Conservation (phyloP, 1,284 basidiomycete species). For the Caloboletus inedulis region DNA sequence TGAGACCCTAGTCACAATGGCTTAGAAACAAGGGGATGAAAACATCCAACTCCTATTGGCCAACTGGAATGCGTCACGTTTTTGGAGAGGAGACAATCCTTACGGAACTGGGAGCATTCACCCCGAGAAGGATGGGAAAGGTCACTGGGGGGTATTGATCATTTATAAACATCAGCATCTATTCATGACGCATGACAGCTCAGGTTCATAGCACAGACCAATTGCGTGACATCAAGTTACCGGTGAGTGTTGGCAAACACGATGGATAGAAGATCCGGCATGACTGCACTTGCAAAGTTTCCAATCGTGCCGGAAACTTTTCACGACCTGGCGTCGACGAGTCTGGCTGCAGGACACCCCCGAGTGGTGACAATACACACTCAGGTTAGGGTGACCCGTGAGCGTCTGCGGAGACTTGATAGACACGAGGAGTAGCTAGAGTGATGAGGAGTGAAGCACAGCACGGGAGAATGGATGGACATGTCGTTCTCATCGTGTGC, state of each 20-base stretch:
- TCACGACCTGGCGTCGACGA: slow-evolving; percentile 8
- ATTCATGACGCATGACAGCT: neutral
- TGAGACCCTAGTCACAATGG: too few species aligned
- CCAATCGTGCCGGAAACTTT: too few species aligned
- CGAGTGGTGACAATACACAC: slow-evolving; percentile 4
- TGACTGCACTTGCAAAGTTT: too few species aligned
- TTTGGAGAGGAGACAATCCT: too few species aligned
- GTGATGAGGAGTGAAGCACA: neutral
- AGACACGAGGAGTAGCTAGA: slow-evolving; percentile 19
- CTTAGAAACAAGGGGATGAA: too few species aligned
- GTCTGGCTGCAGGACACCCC: slow-evolving; percentile 25
- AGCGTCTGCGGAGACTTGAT: neutral
- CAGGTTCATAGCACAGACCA: slow-evolving; percentile 2
- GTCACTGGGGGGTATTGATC: too few species aligned
- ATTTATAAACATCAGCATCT: neutral
- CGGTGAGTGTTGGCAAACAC: slow-evolving; percentile 9
- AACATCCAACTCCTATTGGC: too few species aligned
- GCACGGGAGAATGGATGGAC: slow-evolving; percentile 13
- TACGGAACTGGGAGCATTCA: too few species aligned
- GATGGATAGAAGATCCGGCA: slow-evolving; percentile 26
- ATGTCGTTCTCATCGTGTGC: neutral
- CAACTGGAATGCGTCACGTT: too few species aligned
- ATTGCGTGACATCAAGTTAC: slow-evolving; percentile 13
- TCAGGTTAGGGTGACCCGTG: slow-evolving; percentile 12
- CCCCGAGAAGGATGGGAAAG: too few species aligned